Evolutionary conservation across 495 filamentous ascomycete species (phyloP).

Genomic region (Aspergillus haitiensis): DNA sequence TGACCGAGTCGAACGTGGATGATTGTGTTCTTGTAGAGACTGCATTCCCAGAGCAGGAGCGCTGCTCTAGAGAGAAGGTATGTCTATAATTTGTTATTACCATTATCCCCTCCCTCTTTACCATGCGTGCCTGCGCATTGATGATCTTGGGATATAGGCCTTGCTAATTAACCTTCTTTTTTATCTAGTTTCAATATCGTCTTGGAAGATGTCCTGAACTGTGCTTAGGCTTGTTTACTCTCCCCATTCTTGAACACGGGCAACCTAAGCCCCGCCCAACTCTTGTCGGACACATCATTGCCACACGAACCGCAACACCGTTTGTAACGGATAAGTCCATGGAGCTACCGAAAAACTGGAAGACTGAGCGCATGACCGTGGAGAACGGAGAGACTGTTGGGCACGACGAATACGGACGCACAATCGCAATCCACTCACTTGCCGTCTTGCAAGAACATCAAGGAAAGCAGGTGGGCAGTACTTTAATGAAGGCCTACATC

Average conservation of each 20-base stretch:
- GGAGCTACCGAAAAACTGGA: conserved; percentile 68
- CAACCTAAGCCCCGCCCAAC: conserved; percentile 49
- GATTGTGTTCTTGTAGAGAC: conserved; percentile 76
- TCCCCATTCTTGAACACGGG: conserved; percentile 45
- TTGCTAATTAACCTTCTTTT: neutral
- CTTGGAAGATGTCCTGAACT: conserved; percentile 77
- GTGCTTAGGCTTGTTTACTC: conserved; percentile 74
- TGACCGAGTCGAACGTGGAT: conserved; percentile 72
- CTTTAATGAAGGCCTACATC: conserved; percentile 72
- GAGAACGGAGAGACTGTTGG: conserved; percentile 45
- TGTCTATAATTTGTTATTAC: conserved; percentile 15
- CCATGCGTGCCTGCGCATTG: neutral
- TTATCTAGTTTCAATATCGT: conserved; percentile 73
- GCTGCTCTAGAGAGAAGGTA: conserved; percentile 80
- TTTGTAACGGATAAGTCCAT: conserved; percentile 76
- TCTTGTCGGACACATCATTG: conserved; percentile 80
- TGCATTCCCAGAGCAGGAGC: conserved; percentile 70
- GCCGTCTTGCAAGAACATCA: conserved; percentile 77
- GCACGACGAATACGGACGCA: conserved; percentile 71
- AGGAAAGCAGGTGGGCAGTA: conserved; percentile 69
- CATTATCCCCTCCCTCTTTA: neutral
- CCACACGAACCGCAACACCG: conserved; percentile 61
- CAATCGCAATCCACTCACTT: conserved; percentile 78
- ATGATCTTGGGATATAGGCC: neutral
- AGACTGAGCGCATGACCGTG: conserved; percentile 38